Evolutionary conservation across 2,329 filamentous ascomycete species (phyloP).

Genomic region (Botryotinia globosa): DNA sequence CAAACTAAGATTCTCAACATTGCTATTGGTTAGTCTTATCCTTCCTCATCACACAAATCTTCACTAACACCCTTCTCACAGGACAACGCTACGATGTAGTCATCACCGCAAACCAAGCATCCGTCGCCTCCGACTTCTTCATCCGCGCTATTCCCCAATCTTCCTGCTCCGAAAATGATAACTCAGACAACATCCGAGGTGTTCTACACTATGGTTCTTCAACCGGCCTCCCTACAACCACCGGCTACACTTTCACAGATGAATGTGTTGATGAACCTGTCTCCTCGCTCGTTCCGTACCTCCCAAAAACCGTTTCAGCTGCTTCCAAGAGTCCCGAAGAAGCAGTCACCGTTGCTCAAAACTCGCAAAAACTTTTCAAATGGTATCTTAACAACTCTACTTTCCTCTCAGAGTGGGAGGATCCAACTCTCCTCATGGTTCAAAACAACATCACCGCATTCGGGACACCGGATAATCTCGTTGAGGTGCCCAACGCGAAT

Average conservation of each 20-base stretch:
- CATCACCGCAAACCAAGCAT: constrained; percentile 47
- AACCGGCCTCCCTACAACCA: constrained; percentile 34
- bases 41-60: not conserved
- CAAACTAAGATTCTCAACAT: constrained; percentile 50
- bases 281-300: constrained; percentile 33
- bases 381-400: constrained; percentile 50
- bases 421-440: constrained; percentile 46
- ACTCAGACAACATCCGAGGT: constrained; percentile 48
- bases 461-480: constrained; percentile 28
- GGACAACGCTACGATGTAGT: constrained; percentile 45
- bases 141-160: constrained; percentile 54
- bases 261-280: constrained; percentile 36
- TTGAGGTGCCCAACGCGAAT: constrained; percentile 32
- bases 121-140: constrained; percentile 49
- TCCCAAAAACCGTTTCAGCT: constrained; percentile 23
- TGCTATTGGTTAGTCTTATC: constrained; percentile 44
- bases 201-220: constrained; percentile 49
- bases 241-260: constrained; percentile 31
- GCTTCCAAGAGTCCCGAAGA: constrained; percentile 19
- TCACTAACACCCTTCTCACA: not conserved
- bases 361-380: constrained; percentile 41
- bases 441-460: constrained; percentile 32
- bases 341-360: constrained; percentile 30
- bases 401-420: constrained; percentile 47
- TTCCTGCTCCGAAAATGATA: constrained; percentile 54